Evolutionary conservation across 139 green algal genomes (phyloP), one percentile per base, ranked within the genome.

Genomic region (Diplosphaera chodatii): DNA sequence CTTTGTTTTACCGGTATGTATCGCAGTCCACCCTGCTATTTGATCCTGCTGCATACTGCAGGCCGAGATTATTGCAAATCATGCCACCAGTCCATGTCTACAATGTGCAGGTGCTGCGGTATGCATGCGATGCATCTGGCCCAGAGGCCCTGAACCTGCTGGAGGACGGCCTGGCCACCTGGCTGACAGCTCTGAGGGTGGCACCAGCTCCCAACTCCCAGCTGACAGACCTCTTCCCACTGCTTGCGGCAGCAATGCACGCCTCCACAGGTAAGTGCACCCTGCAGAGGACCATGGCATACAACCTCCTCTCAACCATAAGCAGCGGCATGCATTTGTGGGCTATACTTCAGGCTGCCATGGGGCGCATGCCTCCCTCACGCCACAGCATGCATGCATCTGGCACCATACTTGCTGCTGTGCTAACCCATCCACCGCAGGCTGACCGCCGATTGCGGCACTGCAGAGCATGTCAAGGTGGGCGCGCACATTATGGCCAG

Each of bases 151-250:
- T 89, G 13, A 92, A 90, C 48, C 79, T 97, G 65, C 68, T 98
- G 34, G 93, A 98, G 75, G 93, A 98, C 73, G 92, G 82, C 0
- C 77, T 96, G 67, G 80, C 82, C 67, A 79, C 98, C 62, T 97
- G 90, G 90, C 84, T 96, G 56, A 85, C 93, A 55, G 84, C 88
- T 10, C 82, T 98, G 68, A 80, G 89, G 18, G 87, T 97, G 68
- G 88, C 90, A 1, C 87, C 89, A 15, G 32, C 32, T 13, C 74
- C 80, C 1, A 30, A 88, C 18, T 48, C 73, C 1, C 37, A 16
- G 27, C 72, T 97, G 64, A 67, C 96, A 40, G 55, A 74, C 16
- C 75, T 92, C 1, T 85, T 92, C 29, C 76, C 84, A 0, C 67
- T 88, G 48, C 74, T 97, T 31, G 65, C 75, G 1, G 32, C 71